phyloP scores from a whole-genome alignment of 2,329 filamentous ascomycete species.

The Aureobasidium uvarum region DNA sequence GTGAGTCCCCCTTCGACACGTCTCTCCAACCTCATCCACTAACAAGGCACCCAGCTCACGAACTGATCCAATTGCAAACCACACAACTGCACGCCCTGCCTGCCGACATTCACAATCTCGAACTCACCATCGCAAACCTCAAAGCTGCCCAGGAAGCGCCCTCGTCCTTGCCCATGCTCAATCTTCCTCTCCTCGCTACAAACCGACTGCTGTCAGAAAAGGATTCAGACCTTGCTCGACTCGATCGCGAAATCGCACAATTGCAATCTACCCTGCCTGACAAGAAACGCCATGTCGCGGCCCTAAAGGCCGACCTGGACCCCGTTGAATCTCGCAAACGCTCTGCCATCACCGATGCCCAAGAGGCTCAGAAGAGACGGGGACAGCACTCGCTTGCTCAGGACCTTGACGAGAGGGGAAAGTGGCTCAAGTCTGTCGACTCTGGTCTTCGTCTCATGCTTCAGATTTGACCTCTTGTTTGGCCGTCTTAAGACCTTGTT shows the following conservation, averaged over 20 bases:
- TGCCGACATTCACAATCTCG: conserved; percentile 52
- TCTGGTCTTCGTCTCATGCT: conserved; percentile 61
- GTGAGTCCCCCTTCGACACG: background rate
- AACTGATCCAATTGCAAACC: conserved; percentile 54
- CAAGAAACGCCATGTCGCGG: conserved; percentile 65
- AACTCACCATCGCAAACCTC: conserved; percentile 51
- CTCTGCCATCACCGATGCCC: conserved; percentile 64
- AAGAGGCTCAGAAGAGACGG: conserved; percentile 66
- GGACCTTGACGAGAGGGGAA: conserved; percentile 70
- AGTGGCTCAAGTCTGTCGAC: conserved; percentile 73
- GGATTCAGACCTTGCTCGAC: conserved; percentile 43
- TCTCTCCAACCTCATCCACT: background rate
- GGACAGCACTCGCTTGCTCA: conserved; percentile 62
- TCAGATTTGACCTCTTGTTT: conserved; percentile 46
- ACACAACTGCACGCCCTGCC: conserved; percentile 54
- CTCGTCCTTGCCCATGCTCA: conserved; percentile 43
- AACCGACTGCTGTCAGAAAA: conserved; percentile 41
- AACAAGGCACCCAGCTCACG: conserved; percentile 46
- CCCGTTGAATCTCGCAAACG: conserved; percentile 66
- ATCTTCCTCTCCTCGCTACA: conserved; percentile 48
- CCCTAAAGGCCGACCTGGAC: conserved; percentile 64
- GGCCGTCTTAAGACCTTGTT: background rate
- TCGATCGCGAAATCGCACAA: conserved; percentile 47
- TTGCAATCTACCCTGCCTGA: conserved; percentile 62
- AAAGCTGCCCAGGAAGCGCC: conserved; percentile 40